Evolutionary conservation across 163 green algal genomes (phyloP).

Genomic region (Chlorella variabilis): DNA sequence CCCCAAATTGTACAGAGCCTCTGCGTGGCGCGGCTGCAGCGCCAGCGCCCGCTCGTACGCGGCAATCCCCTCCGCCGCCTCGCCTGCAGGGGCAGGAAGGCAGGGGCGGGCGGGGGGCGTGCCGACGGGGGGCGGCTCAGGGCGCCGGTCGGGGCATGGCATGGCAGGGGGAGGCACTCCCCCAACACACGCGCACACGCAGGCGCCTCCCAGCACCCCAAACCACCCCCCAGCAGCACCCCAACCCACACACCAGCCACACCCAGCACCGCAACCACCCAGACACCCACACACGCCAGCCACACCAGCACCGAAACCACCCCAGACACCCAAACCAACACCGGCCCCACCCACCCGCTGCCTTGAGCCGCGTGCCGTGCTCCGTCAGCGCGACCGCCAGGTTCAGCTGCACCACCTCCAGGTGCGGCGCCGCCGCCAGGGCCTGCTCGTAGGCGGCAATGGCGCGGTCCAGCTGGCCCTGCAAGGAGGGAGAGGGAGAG

Average conservation of each 20-base stretch:
- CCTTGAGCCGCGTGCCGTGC: constrained; percentile 74
- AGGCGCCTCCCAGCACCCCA: too few relatives aligned
- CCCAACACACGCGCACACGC: too few relatives aligned
- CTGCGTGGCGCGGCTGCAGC: constrained; percentile 70
- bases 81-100: constrained; percentile 39
- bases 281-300: background rate
- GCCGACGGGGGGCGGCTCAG: too few relatives aligned
- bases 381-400: constrained; percentile 88
- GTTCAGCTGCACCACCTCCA: constrained; percentile 70
- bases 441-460: constrained; percentile 85
- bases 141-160: too few relatives aligned
- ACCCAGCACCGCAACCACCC: background rate
- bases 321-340: too few relatives aligned
- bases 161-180: too few relatives aligned
- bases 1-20: constrained; percentile 94
- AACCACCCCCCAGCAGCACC: too few relatives aligned
- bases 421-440: constrained; percentile 77
- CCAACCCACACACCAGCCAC: too few relatives aligned
- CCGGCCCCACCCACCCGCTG: constrained; percentile 33
- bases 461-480: constrained; percentile 72
- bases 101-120: background rate
- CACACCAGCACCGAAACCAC: background rate
- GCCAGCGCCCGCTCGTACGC: constrained; percentile 88
- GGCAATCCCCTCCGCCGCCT: constrained; percentile 60
- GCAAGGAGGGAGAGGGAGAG: background rate